Evolutionary conservation across 1,284 basidiomycete species (phyloP), one percentile per base, ranked within the genome.

Genomic region (Thecaphora thlaspeos): DNA sequence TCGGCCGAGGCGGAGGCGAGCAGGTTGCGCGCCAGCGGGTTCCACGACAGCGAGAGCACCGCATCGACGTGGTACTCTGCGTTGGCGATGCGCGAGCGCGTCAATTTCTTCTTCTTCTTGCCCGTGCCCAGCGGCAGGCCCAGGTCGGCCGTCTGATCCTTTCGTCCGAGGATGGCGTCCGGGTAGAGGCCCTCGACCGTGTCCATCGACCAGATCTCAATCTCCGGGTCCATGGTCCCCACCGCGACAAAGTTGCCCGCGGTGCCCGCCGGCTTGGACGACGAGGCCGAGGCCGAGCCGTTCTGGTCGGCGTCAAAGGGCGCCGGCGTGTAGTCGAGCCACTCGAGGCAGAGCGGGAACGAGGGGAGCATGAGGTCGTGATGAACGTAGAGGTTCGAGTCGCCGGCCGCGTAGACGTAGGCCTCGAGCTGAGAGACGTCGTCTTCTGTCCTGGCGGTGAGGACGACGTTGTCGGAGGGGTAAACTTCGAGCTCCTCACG

Each of bases 191-290:
- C 87, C 73, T 98, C 95, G 48, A 98, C 84, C 22, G 88, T 83
- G 77, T 98, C 93, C 64, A 97, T 84, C 40, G 90, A 91, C 92
- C 94, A 98, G 68, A 99, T 92, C 80, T 99, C 95, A 69, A 99
- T 97, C 74, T 94, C 91, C 15, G 94, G 94, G 69, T 98, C 94
- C 68, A 98, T 87, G 3, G 92, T 94, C 11, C 93, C 94, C 15
- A 98, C 93, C 2, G 95, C 95, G 65, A 99, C 87, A 78, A 89
- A 97, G 80, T 88, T 95, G 28, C 94, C 94, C 56, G 84, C 83
- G 51, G 80, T 77, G 41, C 59, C 48, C 24, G 58, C 61, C 81
- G 81, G 14, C 9, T 51, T 48, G 3, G 43, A 39, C 34, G 30
- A 12, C 11, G 32, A 14, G 10, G 19, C 12, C 26, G n/a, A n/a